Evolutionary conservation across 208 protist genomes (phyloP).

Genomic region (Trypanosoma congolense): DNA sequence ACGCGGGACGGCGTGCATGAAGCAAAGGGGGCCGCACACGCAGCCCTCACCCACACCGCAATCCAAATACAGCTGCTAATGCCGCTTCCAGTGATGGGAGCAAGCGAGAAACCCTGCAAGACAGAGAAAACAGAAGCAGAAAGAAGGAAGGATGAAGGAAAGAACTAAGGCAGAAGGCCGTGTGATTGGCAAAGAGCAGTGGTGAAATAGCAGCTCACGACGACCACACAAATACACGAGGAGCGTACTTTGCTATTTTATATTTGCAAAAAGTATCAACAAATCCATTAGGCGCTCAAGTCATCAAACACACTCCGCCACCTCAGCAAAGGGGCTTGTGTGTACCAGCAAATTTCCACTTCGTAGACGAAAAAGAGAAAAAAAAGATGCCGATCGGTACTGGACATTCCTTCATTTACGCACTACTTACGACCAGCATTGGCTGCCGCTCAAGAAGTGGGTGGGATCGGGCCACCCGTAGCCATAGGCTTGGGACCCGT

Average conservation of each 20-base stretch:
- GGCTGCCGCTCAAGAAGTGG: conserved; percentile 31
- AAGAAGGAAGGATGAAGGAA: background rate
- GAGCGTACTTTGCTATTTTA: background rate
- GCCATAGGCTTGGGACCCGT: conserved; percentile 27
- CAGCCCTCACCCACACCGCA: no score
- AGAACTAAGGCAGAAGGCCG: no score
- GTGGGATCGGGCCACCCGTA: conserved; percentile 25
- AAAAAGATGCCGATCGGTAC: background rate
- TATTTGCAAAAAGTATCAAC: background rate
- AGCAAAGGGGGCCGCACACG: no score
- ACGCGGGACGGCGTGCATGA: no score
- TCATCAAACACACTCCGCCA: no score
- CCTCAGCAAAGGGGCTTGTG: no score
- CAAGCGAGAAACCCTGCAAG: no score
- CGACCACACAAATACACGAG: background rate
- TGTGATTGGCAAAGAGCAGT: background rate
- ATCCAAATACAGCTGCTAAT: no score
- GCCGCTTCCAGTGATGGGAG: no score
- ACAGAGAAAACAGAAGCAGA: background rate
- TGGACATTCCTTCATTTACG: background rate
- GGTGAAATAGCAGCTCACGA: background rate
- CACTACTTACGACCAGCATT: conserved; percentile 12
- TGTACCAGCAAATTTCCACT: background rate
- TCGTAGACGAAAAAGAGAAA: background rate
- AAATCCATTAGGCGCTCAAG: no score